These are phyloP conservation scores for Saccharomyces mikatae DNA, from an alignment of 805 yeast genomes.

Conservation along the genomic window DNA sequence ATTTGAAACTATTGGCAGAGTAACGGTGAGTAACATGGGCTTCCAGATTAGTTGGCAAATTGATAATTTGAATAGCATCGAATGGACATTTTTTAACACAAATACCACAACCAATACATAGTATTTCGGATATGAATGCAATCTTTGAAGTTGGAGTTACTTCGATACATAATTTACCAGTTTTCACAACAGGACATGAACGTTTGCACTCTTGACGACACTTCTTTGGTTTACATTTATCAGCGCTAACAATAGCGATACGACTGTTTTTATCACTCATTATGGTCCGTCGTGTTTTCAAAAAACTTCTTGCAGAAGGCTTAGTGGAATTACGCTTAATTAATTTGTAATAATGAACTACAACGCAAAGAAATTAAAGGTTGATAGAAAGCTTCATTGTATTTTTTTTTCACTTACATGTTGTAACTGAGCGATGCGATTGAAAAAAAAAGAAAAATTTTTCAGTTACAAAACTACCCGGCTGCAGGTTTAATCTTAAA, in stretches of 20 bases:
- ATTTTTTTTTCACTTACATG: background rate
- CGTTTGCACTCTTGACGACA: slow-evolving; percentile 98
- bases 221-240: slow-evolving; percentile 95
- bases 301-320: background rate
- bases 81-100: slow-evolving; percentile 98
- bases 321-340: background rate
- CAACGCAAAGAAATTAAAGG: background rate
- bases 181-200: slow-evolving; percentile 95
- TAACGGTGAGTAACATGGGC: slow-evolving; percentile 91
- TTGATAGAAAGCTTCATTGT: background rate
- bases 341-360: background rate
- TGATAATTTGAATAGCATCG: slow-evolving; percentile 92
- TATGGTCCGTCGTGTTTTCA: background rate
- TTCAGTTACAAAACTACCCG: background rate
- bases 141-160: slow-evolving; percentile 85
- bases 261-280: slow-evolving; percentile 51
- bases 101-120: slow-evolving; percentile 99
- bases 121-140: slow-evolving; percentile 86
- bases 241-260: slow-evolving; percentile 92
- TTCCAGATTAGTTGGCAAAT: slow-evolving; percentile 91
- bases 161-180: slow-evolving; percentile 96
- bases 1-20: slow-evolving; percentile 94
- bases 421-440: background rate
- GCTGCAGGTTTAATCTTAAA: background rate
- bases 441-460: background rate